Conservation (phyloP, 306 rosid genomes). For the Albizia julibrissin region DNA sequence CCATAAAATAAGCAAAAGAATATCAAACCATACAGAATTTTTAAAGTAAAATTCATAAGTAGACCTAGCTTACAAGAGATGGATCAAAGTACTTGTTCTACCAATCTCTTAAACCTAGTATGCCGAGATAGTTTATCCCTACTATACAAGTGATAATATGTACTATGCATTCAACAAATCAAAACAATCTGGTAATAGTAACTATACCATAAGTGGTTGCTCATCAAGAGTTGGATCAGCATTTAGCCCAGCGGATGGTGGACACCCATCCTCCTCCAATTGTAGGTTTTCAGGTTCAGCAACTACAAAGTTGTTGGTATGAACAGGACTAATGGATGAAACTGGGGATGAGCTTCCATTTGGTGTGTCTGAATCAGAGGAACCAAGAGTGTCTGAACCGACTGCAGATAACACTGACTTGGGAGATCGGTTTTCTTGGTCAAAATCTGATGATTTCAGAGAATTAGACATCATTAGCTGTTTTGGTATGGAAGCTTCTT, state of each 20-base stretch:
- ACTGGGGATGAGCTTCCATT: constrained; percentile 58
- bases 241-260: constrained; percentile 32
- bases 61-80: neutral
- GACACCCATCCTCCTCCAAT: constrained; percentile 44
- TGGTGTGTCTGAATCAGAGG: constrained; percentile 50
- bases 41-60: neutral
- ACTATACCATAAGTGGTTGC: constrained; percentile 51
- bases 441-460: constrained; percentile 48
- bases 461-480: constrained; percentile 52
- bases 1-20: constrained; percentile 26
- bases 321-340: constrained; percentile 51
- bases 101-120: neutral
- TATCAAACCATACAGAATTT: constrained; percentile 8
- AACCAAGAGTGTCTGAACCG: constrained; percentile 55
- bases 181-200: constrained; percentile 25
- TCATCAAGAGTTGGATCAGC: constrained; percentile 30
- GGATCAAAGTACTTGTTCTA: neutral
- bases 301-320: constrained; percentile 20
- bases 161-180: neutral
- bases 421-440: constrained; percentile 71
- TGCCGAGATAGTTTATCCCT: neutral
- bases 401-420: constrained; percentile 57
- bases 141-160: neutral
- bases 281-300: constrained; percentile 43
- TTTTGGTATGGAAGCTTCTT: constrained; percentile 36